These are phyloP conservation scores for Lactifluus volemus DNA, from an alignment of 768 basidiomycete genomes.

Conservation along the genomic window DNA sequence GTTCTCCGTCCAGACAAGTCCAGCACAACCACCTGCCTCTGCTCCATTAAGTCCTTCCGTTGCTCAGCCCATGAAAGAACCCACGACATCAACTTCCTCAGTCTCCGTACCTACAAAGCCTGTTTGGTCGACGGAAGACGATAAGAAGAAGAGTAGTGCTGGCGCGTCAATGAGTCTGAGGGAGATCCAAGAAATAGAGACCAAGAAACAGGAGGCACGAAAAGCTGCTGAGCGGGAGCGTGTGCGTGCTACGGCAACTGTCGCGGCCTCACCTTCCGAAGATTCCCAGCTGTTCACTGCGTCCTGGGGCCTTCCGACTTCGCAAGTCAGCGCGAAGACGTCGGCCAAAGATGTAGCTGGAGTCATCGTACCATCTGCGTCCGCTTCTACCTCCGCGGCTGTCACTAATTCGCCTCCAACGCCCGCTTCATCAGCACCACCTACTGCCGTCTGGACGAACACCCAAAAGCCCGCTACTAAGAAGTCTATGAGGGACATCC, in stretches of 20 bases:
- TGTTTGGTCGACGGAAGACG: conserved; percentile 65
- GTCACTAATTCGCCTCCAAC: conserved; percentile 24
- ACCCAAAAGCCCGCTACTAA: conserved; percentile 49
- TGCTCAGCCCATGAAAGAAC: conserved; percentile 15
- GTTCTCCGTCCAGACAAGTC: conserved; percentile 10
- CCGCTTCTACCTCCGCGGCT: conserved; percentile 27
- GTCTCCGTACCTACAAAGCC: conserved; percentile 34
- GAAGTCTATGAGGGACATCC: conserved; percentile 98
- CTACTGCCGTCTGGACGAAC: conserved; percentile 67
- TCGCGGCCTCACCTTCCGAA: conserved; percentile 36
- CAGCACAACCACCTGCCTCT: conserved; percentile 15
- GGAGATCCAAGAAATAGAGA: conserved; percentile 93
- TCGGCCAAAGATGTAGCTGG: conserved; percentile 28
- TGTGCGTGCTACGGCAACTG: conserved; percentile 48
- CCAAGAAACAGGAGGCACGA: conserved; percentile 66
- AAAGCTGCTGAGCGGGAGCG: conserved; percentile 69
- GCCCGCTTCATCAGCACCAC: conserved; percentile 20
- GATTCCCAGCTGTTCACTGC: conserved; percentile 55
- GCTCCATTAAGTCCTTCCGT: conserved; percentile 12
- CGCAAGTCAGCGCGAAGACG: conserved; percentile 48
- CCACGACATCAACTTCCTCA: conserved; percentile 21
- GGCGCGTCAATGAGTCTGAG: conserved; percentile 57
- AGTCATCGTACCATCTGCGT: conserved; percentile 35
- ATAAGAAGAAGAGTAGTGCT: conserved; percentile 45
- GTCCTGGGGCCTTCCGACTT: conserved; percentile 82